Conservation (phyloP, 352 stramenopile genomes). For the Globisporangium mamillatum region DNA sequence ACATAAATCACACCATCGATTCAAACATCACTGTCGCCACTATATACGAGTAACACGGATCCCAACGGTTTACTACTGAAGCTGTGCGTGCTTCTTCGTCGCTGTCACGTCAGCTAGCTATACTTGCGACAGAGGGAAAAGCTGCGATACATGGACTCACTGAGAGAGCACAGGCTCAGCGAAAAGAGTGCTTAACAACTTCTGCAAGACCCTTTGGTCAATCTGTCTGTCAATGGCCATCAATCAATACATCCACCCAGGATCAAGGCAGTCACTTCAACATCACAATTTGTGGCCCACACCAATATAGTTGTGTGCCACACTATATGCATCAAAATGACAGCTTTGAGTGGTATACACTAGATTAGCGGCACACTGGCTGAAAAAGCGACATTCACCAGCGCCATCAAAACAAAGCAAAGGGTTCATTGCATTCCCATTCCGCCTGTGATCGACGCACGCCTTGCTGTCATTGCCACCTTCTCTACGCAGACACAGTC, state of each 20-base stretch:
- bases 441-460: not conserved
- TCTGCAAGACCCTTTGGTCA: not conserved
- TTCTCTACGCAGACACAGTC: not conserved
- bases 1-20: too few species aligned
- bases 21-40: too few species aligned
- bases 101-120: too few species aligned
- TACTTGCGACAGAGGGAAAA: too few species aligned
- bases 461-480: not conserved
- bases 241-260: not conserved
- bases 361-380: not conserved
- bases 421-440: conserved; percentile 4
- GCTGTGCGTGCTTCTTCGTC: too few species aligned
- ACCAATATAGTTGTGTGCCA: not conserved
- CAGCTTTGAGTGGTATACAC: not conserved
- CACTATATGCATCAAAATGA: not conserved
- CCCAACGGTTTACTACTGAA: too few species aligned
- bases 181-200: too few species aligned
- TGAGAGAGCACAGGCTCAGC: not conserved
- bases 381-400: conserved; percentile 3
- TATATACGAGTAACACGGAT: too few species aligned
- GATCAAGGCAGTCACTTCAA: not conserved
- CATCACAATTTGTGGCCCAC: not conserved
- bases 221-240: not conserved
- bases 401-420: not conserved
- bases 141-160: too few species aligned